Evolutionary conservation across 2,329 filamentous ascomycete genomes (phyloP).

Genomic region (Bipolaris oryzae): DNA sequence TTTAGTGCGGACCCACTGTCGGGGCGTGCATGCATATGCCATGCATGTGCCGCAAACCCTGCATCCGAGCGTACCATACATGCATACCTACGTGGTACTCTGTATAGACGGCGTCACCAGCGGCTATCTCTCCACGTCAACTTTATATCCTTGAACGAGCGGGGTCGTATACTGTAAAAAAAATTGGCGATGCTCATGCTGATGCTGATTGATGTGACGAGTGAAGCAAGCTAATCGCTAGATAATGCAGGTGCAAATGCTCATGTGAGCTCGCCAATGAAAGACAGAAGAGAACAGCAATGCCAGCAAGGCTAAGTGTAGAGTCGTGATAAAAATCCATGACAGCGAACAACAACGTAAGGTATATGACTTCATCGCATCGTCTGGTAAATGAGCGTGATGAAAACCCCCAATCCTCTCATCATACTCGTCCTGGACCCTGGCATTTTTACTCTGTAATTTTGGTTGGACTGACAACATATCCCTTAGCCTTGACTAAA

Average conservation of each 20-base stretch:
- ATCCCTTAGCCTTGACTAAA: not conserved
- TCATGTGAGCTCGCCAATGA: not conserved
- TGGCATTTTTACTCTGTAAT: slow-evolving; percentile 1
- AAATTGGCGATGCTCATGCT: not conserved
- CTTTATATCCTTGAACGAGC: not conserved
- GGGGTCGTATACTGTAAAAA: not conserved
- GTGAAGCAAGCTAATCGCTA: slow-evolving; percentile 1
- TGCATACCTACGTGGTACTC: not conserved
- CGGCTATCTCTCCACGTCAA: not conserved
- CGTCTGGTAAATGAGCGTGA: not conserved
- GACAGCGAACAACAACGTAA: not conserved
- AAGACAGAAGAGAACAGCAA: not conserved
- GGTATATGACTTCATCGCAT: not conserved
- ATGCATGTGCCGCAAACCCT: slow-evolving; percentile 3
- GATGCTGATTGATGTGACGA: not conserved
- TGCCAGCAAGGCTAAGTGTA: not conserved
- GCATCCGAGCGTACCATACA: not conserved
- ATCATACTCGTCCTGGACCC: not conserved
- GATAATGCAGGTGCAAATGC: not conserved
- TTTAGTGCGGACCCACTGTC: slow-evolving; percentile 9
- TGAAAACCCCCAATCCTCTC: not conserved
- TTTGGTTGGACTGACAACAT: slow-evolving; percentile 22
- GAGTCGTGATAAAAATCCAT: not conserved
- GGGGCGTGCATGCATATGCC: slow-evolving; percentile 1
- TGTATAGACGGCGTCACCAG: not conserved